Conservation (phyloP, 768 basidiomycete species). For the Suillus occidentalis region DNA sequence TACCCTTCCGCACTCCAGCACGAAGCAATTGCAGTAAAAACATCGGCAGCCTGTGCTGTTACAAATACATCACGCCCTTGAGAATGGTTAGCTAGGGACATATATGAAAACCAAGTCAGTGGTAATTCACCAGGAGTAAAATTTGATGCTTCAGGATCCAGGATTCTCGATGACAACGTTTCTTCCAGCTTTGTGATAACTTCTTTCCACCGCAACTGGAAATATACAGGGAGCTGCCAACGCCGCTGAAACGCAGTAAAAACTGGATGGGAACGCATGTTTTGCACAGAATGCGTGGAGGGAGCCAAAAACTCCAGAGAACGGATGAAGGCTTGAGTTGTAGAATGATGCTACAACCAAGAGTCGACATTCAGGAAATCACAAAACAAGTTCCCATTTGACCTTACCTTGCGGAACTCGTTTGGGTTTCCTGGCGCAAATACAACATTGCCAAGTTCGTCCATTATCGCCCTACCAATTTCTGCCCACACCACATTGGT, state of each 20-base stretch:
- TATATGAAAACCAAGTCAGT: neutral
- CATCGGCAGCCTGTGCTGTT: slow-evolving; percentile 63
- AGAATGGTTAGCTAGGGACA: slow-evolving; percentile 7
- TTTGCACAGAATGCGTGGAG: slow-evolving; percentile 63
- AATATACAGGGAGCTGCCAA: slow-evolving; percentile 97
- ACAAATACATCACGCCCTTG: slow-evolving; percentile 41
- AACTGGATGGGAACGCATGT: slow-evolving; percentile 70
- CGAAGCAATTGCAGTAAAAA: slow-evolving; percentile 69
- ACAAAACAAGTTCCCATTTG: neutral
- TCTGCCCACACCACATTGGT: slow-evolving; percentile 90
- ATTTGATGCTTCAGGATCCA: slow-evolving; percentile 36
- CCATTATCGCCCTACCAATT: slow-evolving; percentile 74
- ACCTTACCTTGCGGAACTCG: slow-evolving; percentile 77
- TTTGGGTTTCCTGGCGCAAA: slow-evolving; percentile 93
- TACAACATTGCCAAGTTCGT: slow-evolving; percentile 77
- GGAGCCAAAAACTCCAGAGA: slow-evolving; percentile 84
- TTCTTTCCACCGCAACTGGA: slow-evolving; percentile 97
- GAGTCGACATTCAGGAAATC: slow-evolving; percentile 5
- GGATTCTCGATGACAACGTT: slow-evolving; percentile 42
- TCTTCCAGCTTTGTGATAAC: slow-evolving; percentile 80
- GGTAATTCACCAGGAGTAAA: slow-evolving; percentile 41
- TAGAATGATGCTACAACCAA: slow-evolving; percentile 70
- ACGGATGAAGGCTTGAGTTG: slow-evolving; percentile 78
- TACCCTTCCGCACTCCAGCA: slow-evolving; percentile 90
- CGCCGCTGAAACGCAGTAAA: slow-evolving; percentile 75